Base-by-base conservation (phyloP, 2,329 filamentous ascomycete genomes). In the Exophiala oligosperma region DNA sequence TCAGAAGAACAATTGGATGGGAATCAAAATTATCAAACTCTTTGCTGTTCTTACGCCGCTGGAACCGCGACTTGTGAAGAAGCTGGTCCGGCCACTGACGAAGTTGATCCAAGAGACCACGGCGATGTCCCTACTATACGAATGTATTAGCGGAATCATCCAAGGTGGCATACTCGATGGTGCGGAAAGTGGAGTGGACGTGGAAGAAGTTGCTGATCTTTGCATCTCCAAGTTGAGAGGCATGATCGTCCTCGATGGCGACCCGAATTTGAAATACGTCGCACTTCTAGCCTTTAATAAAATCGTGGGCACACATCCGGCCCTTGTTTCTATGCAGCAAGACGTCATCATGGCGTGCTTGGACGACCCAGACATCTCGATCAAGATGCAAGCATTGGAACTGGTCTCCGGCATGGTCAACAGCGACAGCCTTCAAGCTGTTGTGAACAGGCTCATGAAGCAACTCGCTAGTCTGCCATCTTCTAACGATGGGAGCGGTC, bases 1-100 rank as follows among this genome's bases (percentile, higher is more conserved):
- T 60, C 88, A 92, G 56, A 89, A 89, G 38, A 97, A 99, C 74
- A 99, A 99, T 74, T 99, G 94, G 94, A 97, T 99, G 93, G 92
- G 92, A 59, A 99, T 99, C 72, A 99, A 99, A 73, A 85, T 99
- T 62, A 97, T 99, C 73, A 99, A 99, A 76, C 82, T 99, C 89
- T 99, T 99, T 81, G 93, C 94, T 44, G 95, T 91, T 1, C 78
- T 99, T 61, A 97, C 92, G 2, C 94, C 94, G 0, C 77, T 97
- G 32, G 94, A 99, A 71, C 93, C 94, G 12, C 86, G 94, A 55
- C 79, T 99, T 7, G 89, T 96, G 51, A 91, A 90, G 71, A 99
- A 99, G 73, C 79, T 99, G 14, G 77, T 97, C 29, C 91, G 93
- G 6, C 94, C 94, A 14, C 78, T 99, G 60, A 96, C 92, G 0